These are phyloP conservation scores for Cochliopodium minus DNA, from an alignment of 208 protist genomes.

Conservation along the genomic window DNA sequence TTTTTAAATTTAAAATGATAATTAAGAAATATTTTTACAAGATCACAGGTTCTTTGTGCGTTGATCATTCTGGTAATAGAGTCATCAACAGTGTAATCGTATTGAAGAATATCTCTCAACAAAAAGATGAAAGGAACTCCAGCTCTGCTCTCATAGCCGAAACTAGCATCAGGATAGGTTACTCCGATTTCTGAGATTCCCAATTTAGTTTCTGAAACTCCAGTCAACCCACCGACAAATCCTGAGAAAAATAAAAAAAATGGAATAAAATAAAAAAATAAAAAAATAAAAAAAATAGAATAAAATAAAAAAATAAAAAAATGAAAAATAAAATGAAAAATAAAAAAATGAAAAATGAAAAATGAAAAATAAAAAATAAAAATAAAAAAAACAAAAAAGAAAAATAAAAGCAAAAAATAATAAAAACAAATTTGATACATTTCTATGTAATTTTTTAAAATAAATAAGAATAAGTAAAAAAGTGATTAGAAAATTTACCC, in stretches of 20 bases:
- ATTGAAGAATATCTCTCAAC: constrained; percentile 24
- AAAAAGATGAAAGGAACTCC: constrained; percentile 21
- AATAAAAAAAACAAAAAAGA: too few relatives aligned
- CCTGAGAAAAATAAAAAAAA: too few relatives aligned
- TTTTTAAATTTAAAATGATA: too few relatives aligned
- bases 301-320: background rate
- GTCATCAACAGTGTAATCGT: constrained; percentile 13
- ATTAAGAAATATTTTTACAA: too few relatives aligned
- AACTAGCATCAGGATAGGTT: constrained; percentile 10
- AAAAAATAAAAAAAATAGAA: background rate
- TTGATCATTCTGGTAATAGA: constrained; percentile 18
- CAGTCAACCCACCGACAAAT: constrained; percentile 18
- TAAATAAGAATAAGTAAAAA: too few relatives aligned
- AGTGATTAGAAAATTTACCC: too few relatives aligned
- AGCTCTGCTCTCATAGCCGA: constrained; percentile 15
- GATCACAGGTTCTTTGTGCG: constrained; percentile 16
- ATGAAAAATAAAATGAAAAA: background rate
- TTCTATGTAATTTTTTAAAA: too few relatives aligned
- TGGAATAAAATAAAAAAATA: too few relatives aligned
- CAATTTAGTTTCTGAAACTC: constrained; percentile 9
- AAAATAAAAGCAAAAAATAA: too few relatives aligned
- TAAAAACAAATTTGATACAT: too few relatives aligned
- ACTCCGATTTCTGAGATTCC: constrained; percentile 22
- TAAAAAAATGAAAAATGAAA: background rate
- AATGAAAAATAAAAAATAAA: too few relatives aligned